These are phyloP conservation scores for Sphenostylis stenocarpa DNA, from an alignment of 306 rosid species.

Conservation along the genomic window DNA sequence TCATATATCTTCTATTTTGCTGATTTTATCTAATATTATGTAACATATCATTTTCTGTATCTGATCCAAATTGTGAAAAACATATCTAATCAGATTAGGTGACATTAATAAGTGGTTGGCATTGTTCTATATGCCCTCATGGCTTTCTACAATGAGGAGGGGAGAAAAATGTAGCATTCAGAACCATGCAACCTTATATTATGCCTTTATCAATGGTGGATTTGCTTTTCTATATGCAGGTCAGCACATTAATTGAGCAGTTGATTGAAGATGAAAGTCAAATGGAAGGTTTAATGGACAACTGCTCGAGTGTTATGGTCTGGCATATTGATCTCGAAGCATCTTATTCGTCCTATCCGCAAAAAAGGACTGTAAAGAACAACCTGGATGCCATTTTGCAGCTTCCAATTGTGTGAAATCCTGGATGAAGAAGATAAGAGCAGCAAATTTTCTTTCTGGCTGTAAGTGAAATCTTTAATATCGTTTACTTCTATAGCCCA, in stretches of 20 bases:
- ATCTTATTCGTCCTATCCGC: constrained; percentile 53
- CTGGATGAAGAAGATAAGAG: constrained; percentile 20
- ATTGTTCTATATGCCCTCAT: not conserved
- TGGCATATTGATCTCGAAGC: constrained; percentile 62
- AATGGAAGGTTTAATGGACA: constrained; percentile 72
- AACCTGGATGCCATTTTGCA: constrained; percentile 62
- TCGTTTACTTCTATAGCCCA: constrained; percentile 2
- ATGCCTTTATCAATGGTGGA: constrained; percentile 11
- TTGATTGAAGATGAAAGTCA: constrained; percentile 89
- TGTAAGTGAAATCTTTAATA: constrained; percentile 30
- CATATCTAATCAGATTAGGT: constrained; percentile 10
- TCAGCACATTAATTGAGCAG: constrained; percentile 77
- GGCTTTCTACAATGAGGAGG: not conserved
- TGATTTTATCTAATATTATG: not conserved
- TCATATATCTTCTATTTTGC: constrained; percentile 18
- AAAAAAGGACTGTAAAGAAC: constrained; percentile 59
- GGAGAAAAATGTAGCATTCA: not conserved
- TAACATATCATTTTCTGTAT: not conserved
- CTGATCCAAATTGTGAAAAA: constrained; percentile 7
- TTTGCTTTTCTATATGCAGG: constrained; percentile 53
- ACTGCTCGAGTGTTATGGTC: constrained; percentile 78
- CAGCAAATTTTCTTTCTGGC: constrained; percentile 24
- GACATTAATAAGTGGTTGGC: not conserved
- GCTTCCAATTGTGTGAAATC: constrained; percentile 46
- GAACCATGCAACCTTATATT: not conserved